Evolutionary conservation across 2,329 filamentous ascomycete genomes (phyloP).

Genomic region (Phoma sp.): DNA sequence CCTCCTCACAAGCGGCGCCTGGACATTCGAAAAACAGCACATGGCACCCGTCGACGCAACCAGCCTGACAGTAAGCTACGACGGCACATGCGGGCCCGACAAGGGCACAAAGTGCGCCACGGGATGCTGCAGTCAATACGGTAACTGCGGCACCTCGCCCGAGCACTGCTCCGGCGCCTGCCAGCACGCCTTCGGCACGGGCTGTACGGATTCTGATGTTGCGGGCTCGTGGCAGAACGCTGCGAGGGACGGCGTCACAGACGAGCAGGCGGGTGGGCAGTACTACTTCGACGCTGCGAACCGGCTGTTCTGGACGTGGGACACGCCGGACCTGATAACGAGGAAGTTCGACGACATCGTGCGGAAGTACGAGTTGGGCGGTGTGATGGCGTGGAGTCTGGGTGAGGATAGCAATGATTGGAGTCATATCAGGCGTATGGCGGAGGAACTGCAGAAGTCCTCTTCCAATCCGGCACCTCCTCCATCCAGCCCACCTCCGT

Average conservation of each 20-base stretch:
- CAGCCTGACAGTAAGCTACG: slow-evolving; percentile 23
- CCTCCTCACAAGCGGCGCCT: slow-evolving; percentile 63
- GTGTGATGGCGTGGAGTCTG: slow-evolving; percentile 78
- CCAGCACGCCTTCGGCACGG: slow-evolving; percentile 44
- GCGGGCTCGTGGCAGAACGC: slow-evolving; percentile 66
- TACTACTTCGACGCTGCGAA: slow-evolving; percentile 71
- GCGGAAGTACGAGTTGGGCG: slow-evolving; percentile 64
- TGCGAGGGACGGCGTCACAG: slow-evolving; percentile 60
- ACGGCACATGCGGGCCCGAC: slow-evolving; percentile 44
- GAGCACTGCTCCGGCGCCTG: slow-evolving; percentile 44
- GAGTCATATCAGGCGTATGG: slow-evolving; percentile 55
- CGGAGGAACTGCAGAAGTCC: slow-evolving; percentile 24
- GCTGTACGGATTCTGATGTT: slow-evolving; percentile 59
- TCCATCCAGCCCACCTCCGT: neutral
- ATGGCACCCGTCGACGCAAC: slow-evolving; percentile 32
- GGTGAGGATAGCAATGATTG: slow-evolving; percentile 66
- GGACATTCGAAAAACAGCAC: slow-evolving; percentile 55
- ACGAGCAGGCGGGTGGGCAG: slow-evolving; percentile 66
- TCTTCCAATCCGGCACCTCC: neutral
- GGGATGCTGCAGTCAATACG: slow-evolving; percentile 45
- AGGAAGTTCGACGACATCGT: slow-evolving; percentile 70
- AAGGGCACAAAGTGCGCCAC: slow-evolving; percentile 35
- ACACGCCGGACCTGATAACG: slow-evolving; percentile 66
- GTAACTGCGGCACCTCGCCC: slow-evolving; percentile 38
- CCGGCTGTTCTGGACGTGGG: slow-evolving; percentile 76